Base-by-base conservation (phyloP, 2,329 filamentous ascomycete genomes). In the Penicillium sumatraense region DNA sequence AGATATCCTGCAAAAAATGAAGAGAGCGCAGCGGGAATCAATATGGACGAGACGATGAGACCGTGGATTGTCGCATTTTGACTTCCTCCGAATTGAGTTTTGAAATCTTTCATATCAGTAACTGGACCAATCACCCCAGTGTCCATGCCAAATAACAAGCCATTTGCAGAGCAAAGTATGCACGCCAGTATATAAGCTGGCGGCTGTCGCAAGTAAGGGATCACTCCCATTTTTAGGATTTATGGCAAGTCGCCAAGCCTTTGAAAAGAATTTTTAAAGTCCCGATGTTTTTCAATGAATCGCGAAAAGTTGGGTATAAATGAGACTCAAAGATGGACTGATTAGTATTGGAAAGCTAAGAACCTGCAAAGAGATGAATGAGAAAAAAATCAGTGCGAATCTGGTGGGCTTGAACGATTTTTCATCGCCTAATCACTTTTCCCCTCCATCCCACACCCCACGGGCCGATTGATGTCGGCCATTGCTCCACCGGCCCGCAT, bases 81-180 rank as follows among this genome's bases (percentile, higher is more conserved):
- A 5, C 66, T 62, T 1, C 83, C 58, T 10, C 60, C 83, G 44
- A 86, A 82, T 3, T 76, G 75, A 2, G 70, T 53, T 9, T 72
- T 72, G 66, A 85, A 87, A 14, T 74, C 70, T 0, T 74, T 62
- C 85, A 87, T 87, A 2, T 79, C 77, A 0, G 84, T 87, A 0
- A 87, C 78, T 3, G 84, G 81, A 1, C 85, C 84, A 49, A 87
- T 84, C 23, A 78, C 81, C 9, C 83, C 83, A 0, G 83, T 83
- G 52, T 83, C 81, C 63, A 70, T 66, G 18, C 63, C 61, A 14
- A 64, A 64, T 1, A 64, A 49, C 21, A 64, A 40, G 14, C 62
- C 59, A 50, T 61, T 61, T 26, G 53, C 52, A 1, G 60, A 63
- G 53, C 55, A 63, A 10, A 59, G 29, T 2, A 59, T 52, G 33